Evolutionary conservation across 495 filamentous ascomycete species (phyloP).

Genomic region (Mycothermus thermophilus): DNA sequence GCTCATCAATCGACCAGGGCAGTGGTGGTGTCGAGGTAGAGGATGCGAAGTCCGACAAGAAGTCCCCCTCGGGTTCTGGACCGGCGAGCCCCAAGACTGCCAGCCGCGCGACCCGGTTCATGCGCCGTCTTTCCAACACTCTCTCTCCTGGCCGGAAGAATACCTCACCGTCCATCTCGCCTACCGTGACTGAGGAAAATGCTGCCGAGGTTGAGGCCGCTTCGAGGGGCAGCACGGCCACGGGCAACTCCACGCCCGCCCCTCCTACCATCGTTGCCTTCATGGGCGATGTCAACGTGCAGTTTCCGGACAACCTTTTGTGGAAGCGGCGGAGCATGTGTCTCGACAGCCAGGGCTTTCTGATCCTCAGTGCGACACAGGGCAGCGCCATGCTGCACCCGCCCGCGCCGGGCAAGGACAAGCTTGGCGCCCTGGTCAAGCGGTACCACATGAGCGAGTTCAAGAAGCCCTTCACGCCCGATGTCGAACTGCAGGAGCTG

Average conservation of each 20-base stretch:
- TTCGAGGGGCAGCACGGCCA: constrained; percentile 17
- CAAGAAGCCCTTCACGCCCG: constrained; percentile 59
- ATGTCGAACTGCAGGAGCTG: constrained; percentile 78
- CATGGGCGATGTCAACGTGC: constrained; percentile 81
- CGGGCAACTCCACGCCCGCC: constrained; percentile 11
- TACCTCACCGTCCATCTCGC: constrained; percentile 38
- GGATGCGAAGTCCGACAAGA: constrained; percentile 15
- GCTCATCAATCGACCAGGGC: constrained; percentile 26
- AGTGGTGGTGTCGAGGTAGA: constrained; percentile 17
- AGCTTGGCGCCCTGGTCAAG: constrained; percentile 40
- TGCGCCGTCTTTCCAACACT: constrained; percentile 64
- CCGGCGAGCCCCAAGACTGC: constrained; percentile 17
- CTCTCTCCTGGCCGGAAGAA: constrained; percentile 48
- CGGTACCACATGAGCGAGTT: constrained; percentile 75
- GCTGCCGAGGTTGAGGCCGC: constrained; percentile 31
- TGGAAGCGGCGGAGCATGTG: constrained; percentile 82
- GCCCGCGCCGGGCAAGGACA: constrained; percentile 30
- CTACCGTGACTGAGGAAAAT: constrained; percentile 52
- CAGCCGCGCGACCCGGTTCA: constrained; percentile 57
- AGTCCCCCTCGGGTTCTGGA: constrained; percentile 8
- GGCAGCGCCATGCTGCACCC: constrained; percentile 23
- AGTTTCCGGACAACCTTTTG: constrained; percentile 81
- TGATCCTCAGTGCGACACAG: constrained; percentile 52
- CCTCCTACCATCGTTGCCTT: constrained; percentile 39
- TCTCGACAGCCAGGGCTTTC: constrained; percentile 60